Evolutionary conservation across 306 rosid genomes (phyloP).

Genomic region (Parietaria judaica): DNA sequence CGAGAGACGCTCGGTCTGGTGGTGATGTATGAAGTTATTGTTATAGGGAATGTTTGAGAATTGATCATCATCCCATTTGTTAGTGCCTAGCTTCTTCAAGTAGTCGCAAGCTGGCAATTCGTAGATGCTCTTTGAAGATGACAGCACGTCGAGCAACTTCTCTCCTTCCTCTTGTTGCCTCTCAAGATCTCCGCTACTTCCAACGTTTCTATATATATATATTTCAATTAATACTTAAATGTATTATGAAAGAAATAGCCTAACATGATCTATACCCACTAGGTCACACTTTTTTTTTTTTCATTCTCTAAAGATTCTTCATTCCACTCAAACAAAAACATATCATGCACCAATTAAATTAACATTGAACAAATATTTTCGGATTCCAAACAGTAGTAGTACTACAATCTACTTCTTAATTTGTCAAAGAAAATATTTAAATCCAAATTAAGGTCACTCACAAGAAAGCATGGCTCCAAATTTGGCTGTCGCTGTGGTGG

Average conservation of each 20-base stretch:
- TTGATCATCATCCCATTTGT: conserved; percentile 32
- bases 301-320: conserved; percentile 19
- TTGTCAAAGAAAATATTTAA: not conserved
- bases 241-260: too few relatives aligned
- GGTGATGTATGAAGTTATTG: conserved; percentile 30
- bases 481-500: conserved; percentile 43
- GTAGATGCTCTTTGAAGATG: conserved; percentile 57
- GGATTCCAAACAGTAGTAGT: too few relatives aligned
- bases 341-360: too few relatives aligned
- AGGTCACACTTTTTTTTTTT: conserved; percentile 8
- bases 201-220: conserved; percentile 70
- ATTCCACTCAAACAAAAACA: conserved; percentile 17
- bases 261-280: too few relatives aligned
- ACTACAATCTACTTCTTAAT: not conserved
- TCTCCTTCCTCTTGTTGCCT: conserved; percentile 49
- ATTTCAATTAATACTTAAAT: too few relatives aligned
- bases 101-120: conserved; percentile 63
- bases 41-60: conserved; percentile 33
- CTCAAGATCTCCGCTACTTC: conserved; percentile 42
- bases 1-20: conserved; percentile 48
- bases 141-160: conserved; percentile 50
- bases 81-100: conserved; percentile 65
- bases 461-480: conserved; percentile 78
- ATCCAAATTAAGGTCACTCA: conserved; percentile 24
- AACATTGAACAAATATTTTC: too few relatives aligned